Conservation (phyloP, 2,329 filamentous ascomycete species). For the Plenodomus biglobosus region DNA sequence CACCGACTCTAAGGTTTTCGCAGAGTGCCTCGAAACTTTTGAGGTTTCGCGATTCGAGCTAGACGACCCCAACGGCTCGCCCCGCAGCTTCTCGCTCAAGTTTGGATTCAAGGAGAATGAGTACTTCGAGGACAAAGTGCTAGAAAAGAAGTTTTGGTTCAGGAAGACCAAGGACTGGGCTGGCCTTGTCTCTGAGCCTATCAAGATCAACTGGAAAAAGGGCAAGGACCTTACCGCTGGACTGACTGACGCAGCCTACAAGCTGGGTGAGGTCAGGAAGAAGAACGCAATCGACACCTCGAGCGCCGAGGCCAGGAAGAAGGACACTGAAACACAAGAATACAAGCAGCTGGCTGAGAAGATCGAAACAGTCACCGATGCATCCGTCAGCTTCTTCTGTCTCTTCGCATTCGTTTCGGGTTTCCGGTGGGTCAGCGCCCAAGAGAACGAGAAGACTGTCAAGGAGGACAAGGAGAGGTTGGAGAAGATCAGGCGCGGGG, state of each 20-base stretch:
- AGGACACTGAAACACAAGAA: slow-evolving; percentile 57
- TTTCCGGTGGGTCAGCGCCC: slow-evolving; percentile 68
- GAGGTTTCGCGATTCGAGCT: slow-evolving; percentile 81
- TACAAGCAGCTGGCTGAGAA: slow-evolving; percentile 58
- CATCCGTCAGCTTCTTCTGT: slow-evolving; percentile 78
- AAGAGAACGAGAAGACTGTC: slow-evolving; percentile 66
- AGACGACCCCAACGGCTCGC: slow-evolving; percentile 67
- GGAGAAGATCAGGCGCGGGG: slow-evolving; percentile 46
- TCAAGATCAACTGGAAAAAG: slow-evolving; percentile 75
- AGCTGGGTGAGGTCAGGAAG: slow-evolving; percentile 65
- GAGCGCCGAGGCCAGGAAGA: slow-evolving; percentile 50
- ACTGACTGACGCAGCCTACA: slow-evolving; percentile 70
- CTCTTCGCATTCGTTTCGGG: slow-evolving; percentile 76
- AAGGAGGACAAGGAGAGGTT: slow-evolving; percentile 64
- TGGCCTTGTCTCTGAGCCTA: slow-evolving; percentile 84
- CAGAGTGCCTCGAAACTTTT: slow-evolving; percentile 66
- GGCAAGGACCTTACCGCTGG: slow-evolving; percentile 83
- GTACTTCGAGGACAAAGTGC: slow-evolving; percentile 72
- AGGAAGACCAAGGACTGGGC: slow-evolving; percentile 69
- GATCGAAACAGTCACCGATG: slow-evolving; percentile 61
- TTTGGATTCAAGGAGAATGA: slow-evolving; percentile 82
- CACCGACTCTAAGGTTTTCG: slow-evolving; percentile 72
- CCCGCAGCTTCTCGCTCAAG: slow-evolving; percentile 69
- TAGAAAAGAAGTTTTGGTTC: slow-evolving; percentile 94
- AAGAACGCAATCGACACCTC: slow-evolving; percentile 33